Evolutionary conservation across 2,329 filamentous ascomycete species (phyloP), one percentile per base, ranked within the genome.

Genomic region (Fusarium metavorans): DNA sequence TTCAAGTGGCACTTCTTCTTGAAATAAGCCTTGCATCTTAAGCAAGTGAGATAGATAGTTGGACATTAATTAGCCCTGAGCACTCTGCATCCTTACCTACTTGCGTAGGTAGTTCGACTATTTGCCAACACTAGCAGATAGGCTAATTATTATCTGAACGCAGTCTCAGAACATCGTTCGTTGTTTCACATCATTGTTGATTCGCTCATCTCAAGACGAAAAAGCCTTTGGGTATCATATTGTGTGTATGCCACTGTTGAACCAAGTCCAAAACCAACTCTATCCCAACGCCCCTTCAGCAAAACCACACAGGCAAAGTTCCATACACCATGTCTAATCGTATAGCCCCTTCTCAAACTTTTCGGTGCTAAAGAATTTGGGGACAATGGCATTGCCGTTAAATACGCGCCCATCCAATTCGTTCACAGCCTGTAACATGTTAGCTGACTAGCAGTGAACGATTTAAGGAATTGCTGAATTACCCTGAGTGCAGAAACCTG

Each of bases 341-440:
- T 89, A 90, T 23, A 90, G 82, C 0, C 93, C 93, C 62, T 87
- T 84, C 73, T 97, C 95, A 80, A 98, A 99, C 78, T 90, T 94
- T 52, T 96, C 94, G 7, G 87, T 87, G 78, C 97, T 91, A 82
- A 94, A 98, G 81, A 95, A 98, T 61, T 88, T 90, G 1, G 95
- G 94, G n/a, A 87, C 85, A 67, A 98, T 97, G 13, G 88, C 87
- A 81, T 97, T 97, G 6, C 94, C 95, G 74, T 95, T 95, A 82
- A 98, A 98, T 18, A 95, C 89, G 63, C 95, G 91, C 18, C 95
- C 95, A 79, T 98, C 92, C 45, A 98, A 89, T 13, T 95, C 95
- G 81, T 97, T 97, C 60, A 98, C 94, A 61, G 96, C 96, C 92
- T 95, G 66, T 45, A 25, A 25, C 45, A 13, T 50, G 60, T 74